Evolutionary conservation across 352 stramenopile species (phyloP).

Genomic region (Aphanomyces astaci): DNA sequence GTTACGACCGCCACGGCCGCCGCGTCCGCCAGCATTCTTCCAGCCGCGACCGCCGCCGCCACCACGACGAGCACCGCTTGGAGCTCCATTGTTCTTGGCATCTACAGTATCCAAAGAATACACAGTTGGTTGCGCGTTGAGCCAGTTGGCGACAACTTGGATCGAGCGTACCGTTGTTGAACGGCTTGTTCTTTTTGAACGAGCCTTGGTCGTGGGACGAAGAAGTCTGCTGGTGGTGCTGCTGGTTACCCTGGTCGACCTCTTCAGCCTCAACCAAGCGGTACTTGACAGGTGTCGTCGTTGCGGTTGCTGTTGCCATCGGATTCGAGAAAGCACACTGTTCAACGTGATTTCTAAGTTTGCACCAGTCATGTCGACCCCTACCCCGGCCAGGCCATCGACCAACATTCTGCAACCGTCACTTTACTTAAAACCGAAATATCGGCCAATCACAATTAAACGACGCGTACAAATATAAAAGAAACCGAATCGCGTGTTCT

Average conservation of each 20-base stretch:
- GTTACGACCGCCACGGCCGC: conserved; percentile 30
- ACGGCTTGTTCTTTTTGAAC: conserved; percentile 33
- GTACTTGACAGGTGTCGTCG: conserved; percentile 59
- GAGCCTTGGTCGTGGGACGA: conserved; percentile 14
- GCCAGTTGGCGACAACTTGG: neutral
- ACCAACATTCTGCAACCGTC: neutral
- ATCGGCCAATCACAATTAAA: neutral
- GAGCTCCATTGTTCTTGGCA: conserved; percentile 5
- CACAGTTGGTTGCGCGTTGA: neutral
- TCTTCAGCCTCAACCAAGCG: conserved; percentile 75
- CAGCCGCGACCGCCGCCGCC: conserved; percentile 14
- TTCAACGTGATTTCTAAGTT: conserved; percentile 10
- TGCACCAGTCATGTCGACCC: conserved; percentile 18
- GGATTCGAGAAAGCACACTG: neutral
- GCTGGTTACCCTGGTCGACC: conserved; percentile 31
- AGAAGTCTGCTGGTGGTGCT: neutral
- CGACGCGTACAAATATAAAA: neutral
- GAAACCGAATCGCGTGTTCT: neutral
- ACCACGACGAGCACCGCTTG: conserved; percentile 20
- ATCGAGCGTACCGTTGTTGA: neutral
- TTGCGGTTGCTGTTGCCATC: neutral
- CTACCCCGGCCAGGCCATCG: conserved; percentile 18
- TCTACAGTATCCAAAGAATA: conserved; percentile 4
- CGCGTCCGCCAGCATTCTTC: conserved; percentile 25
- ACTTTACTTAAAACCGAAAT: neutral